Base-by-base conservation (phyloP, 2,329 filamentous ascomycete species). In the Botryotinia narcissicola region DNA sequence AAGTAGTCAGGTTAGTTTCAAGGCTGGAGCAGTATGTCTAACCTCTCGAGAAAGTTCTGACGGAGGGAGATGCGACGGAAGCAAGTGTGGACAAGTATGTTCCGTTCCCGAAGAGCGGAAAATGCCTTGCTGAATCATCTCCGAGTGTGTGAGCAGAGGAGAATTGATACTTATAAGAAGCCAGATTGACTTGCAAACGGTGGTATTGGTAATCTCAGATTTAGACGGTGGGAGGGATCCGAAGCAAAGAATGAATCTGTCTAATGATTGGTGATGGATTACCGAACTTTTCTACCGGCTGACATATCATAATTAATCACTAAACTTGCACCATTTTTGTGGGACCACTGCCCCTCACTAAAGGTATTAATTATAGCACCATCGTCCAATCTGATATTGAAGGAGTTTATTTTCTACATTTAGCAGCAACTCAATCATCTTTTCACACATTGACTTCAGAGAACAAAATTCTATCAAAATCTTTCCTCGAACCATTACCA, bases 301-400 rank as follows among this genome's bases (percentile, higher is more conserved):
- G 32, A 67, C 42, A 66, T 67, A 40, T 69, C 48, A 69, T 14
- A 42, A 69, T 69, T 22, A 20, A 12, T 9, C 35, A 57, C 37
- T 7, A n/a, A 29, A 32, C 25, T 68, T 40, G 35, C 64, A 68
- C 35, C 64, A 68, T 68, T 29, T 40, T 29, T 68, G 61, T 63
- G 61, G 61, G 18, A 44, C 61, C 16, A 37, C 22, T 54, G 18
- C 46, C 48, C 46, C 46, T 67, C 64, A n/a, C 25, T 51, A 51
- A n/a, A 51, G 48, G 48, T 51, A 51, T 54, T 54, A 54, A 54
- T 3, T n/a, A 54, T n/a, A 54, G 10, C n/a, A 10, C 22, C n/a
- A 42, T 44, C 29, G 3, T 35, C 22, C 22, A 25, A n/a, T 10
- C 1, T 37, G 12, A 51, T 66, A 12, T 29, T 57, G 29, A 18